Percentiles rank a stretch among this genome's conserved stretches.
These are phyloP conservation scores for Salix brachista DNA, from an alignment of 345 rosid genomes.

Conservation along the genomic window DNA sequence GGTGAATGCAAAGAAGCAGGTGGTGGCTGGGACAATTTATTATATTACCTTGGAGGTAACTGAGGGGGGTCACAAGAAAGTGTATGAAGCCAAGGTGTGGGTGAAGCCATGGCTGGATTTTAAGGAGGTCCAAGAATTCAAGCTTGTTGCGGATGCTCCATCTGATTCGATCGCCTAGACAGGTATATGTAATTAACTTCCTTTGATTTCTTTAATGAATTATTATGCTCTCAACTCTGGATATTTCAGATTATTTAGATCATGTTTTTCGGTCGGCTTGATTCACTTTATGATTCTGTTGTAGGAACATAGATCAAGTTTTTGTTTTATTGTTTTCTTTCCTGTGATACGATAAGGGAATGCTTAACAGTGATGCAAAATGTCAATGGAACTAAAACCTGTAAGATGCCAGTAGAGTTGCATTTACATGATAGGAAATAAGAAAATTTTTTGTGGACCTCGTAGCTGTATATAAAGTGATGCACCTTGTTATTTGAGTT, in stretches of 20 bases:
- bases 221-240: not conserved
- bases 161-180: conserved; percentile 20
- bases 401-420: not conserved
- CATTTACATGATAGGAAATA: not conserved
- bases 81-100: conserved; percentile 87
- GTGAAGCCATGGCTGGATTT: conserved; percentile 82
- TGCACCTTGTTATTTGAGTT: not conserved
- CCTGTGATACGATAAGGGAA: not conserved
- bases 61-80: conserved; percentile 57
- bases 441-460: not conserved
- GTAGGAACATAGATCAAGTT: too few species aligned
- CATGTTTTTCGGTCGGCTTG: not conserved
- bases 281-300: not conserved
- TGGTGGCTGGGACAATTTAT: conserved; percentile 69
- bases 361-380: not conserved
- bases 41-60: conserved; percentile 67
- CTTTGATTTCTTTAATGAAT: not conserved
- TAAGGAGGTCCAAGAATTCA: conserved; percentile 73
- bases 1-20: conserved; percentile 63
- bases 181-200: conserved; percentile 3
- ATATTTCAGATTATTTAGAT: not conserved
- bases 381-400: not conserved
- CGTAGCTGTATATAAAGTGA: not conserved
- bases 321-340: too few species aligned
- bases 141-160: conserved; percentile 44